Conservation (phyloP, 305 asterid genomes). For the Ajuga reptans region DNA sequence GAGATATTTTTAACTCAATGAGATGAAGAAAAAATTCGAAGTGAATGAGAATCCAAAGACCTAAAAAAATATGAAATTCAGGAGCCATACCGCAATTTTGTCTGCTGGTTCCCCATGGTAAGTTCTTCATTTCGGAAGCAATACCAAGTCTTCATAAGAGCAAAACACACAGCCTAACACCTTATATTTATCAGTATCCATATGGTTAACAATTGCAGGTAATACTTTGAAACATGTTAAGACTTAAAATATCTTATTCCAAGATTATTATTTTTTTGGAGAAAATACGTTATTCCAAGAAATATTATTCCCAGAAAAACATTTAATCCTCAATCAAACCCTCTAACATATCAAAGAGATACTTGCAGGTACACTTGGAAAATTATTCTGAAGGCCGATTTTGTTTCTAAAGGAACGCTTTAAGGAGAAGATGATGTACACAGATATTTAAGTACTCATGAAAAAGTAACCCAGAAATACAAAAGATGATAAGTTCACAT, state of each 20-base stretch:
- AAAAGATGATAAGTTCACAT: neutral
- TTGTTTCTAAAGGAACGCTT: neutral
- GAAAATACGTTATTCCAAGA: neutral
- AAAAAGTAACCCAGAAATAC: neutral
- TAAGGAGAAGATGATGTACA: neutral
- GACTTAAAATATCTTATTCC: neutral
- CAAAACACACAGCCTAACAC: conserved; percentile 61
- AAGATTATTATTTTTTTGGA: no score
- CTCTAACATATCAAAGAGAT: conserved; percentile 1
- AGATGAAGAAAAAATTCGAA: conserved; percentile 1
- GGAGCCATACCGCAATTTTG: conserved; percentile 39
- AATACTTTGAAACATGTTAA: neutral
- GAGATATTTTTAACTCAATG: conserved; percentile 17
- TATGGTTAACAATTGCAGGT: conserved; percentile 4
- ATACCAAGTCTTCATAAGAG: conserved; percentile 54
- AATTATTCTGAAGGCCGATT: neutral
- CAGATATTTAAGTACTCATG: neutral
- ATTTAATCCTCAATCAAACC: neutral
- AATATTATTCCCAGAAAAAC: neutral
- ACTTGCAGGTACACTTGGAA: neutral
- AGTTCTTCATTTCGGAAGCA: conserved; percentile 32
- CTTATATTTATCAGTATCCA: conserved; percentile 17
- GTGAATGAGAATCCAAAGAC: neutral
- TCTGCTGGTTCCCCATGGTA: conserved; percentile 34
- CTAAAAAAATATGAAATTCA: conserved; percentile 15